Percentiles rank a stretch among this genome's conserved stretches.
These are phyloP conservation scores for Carex sylvatica DNA, from an alignment of 202 grass and related monocot genomes.

Conservation along the genomic window DNA sequence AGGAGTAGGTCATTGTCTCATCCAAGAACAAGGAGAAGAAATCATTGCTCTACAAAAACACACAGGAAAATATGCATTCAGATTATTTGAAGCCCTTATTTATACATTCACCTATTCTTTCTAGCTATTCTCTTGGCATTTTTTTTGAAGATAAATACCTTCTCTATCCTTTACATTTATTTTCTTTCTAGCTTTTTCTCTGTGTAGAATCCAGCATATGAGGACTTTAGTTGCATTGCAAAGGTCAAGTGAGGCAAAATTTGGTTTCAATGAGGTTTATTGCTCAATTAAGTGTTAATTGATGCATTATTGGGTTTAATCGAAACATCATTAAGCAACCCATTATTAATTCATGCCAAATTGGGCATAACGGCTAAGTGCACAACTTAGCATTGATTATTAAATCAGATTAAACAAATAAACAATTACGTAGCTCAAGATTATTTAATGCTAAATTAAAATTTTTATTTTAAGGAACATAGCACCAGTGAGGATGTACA, in stretches of 20 bases:
- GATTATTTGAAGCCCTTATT: not conserved
- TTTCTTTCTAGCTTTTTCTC: not conserved
- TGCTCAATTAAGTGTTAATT: not conserved
- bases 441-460: not conserved
- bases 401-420: not conserved
- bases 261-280: not conserved
- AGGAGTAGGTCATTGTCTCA: slow-evolving; percentile 90
- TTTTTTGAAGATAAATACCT: not conserved
- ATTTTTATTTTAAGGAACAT: not conserved
- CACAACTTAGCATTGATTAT: not conserved
- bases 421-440: not conserved
- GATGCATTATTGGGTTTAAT: not conserved
- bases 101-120: not conserved
- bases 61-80: not conserved
- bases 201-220: not conserved
- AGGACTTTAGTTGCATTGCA: not conserved
- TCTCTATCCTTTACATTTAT: not conserved
- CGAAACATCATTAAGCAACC: not conserved
- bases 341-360: not conserved
- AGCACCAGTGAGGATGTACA: not conserved
- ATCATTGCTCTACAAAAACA: slow-evolving; percentile 62
- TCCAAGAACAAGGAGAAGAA: slow-evolving; percentile 92
- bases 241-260: not conserved
- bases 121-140: not conserved
- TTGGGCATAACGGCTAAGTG: not conserved